phyloP scores from a whole-genome alignment of 2,329 filamentous ascomycete species.

The Exophiala mesophila region DNA sequence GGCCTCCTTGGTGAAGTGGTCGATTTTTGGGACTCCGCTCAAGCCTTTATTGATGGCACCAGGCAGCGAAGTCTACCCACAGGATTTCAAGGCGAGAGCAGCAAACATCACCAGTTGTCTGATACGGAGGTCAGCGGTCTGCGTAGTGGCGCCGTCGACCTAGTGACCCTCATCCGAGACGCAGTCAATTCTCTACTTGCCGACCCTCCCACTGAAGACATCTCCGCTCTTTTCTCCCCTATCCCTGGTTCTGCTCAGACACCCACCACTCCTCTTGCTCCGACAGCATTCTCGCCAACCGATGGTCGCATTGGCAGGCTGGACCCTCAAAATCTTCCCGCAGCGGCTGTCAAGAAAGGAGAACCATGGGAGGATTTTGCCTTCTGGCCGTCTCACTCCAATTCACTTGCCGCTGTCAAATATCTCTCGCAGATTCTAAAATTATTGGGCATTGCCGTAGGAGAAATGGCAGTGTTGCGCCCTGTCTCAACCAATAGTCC shows the following conservation, averaged over 20 bases:
- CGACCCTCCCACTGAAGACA: slow-evolving; percentile 82
- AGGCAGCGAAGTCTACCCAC: slow-evolving; percentile 73
- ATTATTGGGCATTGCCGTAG: slow-evolving; percentile 78
- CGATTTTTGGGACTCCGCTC: slow-evolving; percentile 89
- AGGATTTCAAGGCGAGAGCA: slow-evolving; percentile 76
- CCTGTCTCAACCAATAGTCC: slow-evolving; percentile 55
- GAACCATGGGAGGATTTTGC: slow-evolving; percentile 90
- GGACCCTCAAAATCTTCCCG: slow-evolving; percentile 70
- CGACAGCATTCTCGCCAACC: slow-evolving; percentile 56
- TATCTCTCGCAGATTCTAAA: slow-evolving; percentile 79
- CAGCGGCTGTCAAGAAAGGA: slow-evolving; percentile 69
- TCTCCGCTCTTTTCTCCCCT: slow-evolving; percentile 81
- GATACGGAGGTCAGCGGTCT: slow-evolving; percentile 65
- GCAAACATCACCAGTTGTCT: slow-evolving; percentile 73
- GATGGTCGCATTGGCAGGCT: slow-evolving; percentile 71
- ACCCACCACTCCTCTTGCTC: slow-evolving; percentile 60
- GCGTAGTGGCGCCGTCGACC: slow-evolving; percentile 70
- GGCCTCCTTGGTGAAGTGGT: slow-evolving; percentile 84
- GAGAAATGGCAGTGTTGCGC: slow-evolving; percentile 73
- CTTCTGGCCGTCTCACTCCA: slow-evolving; percentile 92
- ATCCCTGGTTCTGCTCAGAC: slow-evolving; percentile 43
- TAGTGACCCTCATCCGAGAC: slow-evolving; percentile 78
- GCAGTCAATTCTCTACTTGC: slow-evolving; percentile 77
- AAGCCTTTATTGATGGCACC: slow-evolving; percentile 82
- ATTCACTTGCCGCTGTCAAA: slow-evolving; percentile 85